Conservation (phyloP, 2,329 filamentous ascomycete species). For the Colletotrichum simmondsii region DNA sequence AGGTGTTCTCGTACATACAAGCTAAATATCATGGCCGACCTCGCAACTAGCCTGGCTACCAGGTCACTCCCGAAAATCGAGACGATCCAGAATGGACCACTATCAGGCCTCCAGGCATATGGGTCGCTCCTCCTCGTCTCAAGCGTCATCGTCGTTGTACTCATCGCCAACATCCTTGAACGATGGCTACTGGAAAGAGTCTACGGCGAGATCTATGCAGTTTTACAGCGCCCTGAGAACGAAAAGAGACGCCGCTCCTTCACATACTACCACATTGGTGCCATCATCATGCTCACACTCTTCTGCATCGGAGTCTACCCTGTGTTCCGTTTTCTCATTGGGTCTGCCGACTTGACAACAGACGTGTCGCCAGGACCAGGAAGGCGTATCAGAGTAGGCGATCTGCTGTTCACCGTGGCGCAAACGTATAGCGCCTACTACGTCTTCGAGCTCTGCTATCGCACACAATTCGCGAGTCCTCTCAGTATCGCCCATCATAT, state of each 20-base stretch:
- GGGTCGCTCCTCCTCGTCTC: slow-evolving; percentile 32
- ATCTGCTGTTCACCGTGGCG: slow-evolving; percentile 29
- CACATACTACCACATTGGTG: slow-evolving; percentile 35
- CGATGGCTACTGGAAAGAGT: slow-evolving; percentile 25
- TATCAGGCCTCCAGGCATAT: slow-evolving; percentile 16
- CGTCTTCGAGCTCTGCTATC: slow-evolving; percentile 35
- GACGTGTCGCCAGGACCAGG: slow-evolving; percentile 12
- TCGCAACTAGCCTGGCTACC: background rate
- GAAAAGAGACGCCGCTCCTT: slow-evolving; percentile 35
- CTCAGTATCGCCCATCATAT: slow-evolving; percentile 35
- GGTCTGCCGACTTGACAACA: slow-evolving; percentile 8
- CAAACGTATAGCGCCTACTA: slow-evolving; percentile 36
- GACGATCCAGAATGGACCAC: slow-evolving; percentile 21
- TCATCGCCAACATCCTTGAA: slow-evolving; percentile 33
- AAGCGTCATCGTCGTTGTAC: slow-evolving; percentile 25
- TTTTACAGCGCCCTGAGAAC: slow-evolving; percentile 14
- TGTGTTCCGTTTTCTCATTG: slow-evolving; percentile 24
- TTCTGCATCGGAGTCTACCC: slow-evolving; percentile 31
- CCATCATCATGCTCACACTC: slow-evolving; percentile 26
- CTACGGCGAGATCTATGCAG: slow-evolving; percentile 23
- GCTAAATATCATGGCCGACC: background rate
- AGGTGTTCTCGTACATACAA: background rate
- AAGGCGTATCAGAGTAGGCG: slow-evolving; percentile 25
- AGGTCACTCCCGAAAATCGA: slow-evolving; percentile 27
- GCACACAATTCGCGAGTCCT: slow-evolving; percentile 33